A percentile compares a stretch with the other conserved stretches of the same genome.
Conservation (phyloP, 2,329 filamentous ascomycete genomes). For the Colletotrichum abscissum region DNA sequence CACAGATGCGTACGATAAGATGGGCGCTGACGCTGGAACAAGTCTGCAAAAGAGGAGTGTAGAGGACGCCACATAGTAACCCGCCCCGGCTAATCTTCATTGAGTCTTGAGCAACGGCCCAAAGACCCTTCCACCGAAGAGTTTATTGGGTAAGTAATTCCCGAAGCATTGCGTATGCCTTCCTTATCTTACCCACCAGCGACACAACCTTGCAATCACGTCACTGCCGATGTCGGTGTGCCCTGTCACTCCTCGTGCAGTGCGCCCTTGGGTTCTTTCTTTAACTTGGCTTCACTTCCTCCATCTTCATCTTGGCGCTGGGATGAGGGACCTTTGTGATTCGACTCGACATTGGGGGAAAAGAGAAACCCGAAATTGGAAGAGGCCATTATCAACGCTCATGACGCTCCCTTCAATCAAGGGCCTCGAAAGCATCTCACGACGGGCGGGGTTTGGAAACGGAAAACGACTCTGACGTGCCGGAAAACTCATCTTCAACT, state of each 20-base stretch:
- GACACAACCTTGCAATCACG: conserved; percentile 33
- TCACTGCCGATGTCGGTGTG: conserved; percentile 35
- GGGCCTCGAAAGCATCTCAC: background rate
- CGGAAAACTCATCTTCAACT: background rate
- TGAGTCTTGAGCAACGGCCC: background rate
- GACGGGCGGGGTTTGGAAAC: background rate
- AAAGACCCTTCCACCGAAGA: background rate
- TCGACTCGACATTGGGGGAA: background rate
- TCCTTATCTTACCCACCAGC: conserved; percentile 28
- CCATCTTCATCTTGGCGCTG: background rate
- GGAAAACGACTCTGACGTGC: background rate
- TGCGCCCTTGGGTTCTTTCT: background rate
- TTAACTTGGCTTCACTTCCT: background rate
- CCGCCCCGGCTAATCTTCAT: background rate
- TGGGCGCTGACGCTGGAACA: background rate
- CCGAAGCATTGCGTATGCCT: conserved; percentile 23
- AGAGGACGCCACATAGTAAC: background rate
- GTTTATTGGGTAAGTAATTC: conserved; percentile 17
- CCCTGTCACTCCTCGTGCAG: background rate
- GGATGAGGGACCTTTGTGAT: background rate
- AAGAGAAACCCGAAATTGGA: background rate
- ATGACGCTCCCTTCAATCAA: background rate
- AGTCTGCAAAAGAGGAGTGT: too few relatives aligned
- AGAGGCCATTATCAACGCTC: too few relatives aligned
- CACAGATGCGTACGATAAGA: conserved; percentile 17